Evolutionary conservation across 2,329 filamentous ascomycete genomes (phyloP).

Genomic region (Aspergillus japonicus): DNA sequence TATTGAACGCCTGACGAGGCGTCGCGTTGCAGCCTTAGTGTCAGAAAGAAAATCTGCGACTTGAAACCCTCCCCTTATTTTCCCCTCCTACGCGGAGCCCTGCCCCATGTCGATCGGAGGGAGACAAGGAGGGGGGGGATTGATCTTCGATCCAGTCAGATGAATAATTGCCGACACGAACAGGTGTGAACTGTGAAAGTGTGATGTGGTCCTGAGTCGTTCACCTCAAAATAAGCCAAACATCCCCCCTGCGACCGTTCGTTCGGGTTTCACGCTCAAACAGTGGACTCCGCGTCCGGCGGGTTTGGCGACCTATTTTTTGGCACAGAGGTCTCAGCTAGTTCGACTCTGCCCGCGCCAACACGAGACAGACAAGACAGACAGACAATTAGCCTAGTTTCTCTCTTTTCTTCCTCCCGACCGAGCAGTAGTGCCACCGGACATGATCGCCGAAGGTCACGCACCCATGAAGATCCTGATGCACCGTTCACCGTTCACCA

Average conservation of each 20-base stretch:
- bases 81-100: slow-evolving; percentile 5
- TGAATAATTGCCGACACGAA: neutral
- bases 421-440: neutral
- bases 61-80: neutral
- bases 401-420: neutral
- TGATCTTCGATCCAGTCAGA: slow-evolving; percentile 10
- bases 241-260: neutral
- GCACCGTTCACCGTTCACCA: neutral
- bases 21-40: neutral
- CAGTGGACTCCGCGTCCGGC: slow-evolving; percentile 1
- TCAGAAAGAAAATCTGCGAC: neutral
- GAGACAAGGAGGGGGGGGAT: too few relatives aligned
- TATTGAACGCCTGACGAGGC: slow-evolving; percentile 25
- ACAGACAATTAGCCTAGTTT: too few relatives aligned
- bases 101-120: slow-evolving; percentile 15
- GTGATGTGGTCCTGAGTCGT: neutral
- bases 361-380: neutral
- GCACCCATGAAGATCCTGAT: neutral
- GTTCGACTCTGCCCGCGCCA: neutral
- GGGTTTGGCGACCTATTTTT: neutral
- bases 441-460: neutral
- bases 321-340: neutral
- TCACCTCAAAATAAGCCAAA: neutral
- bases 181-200: neutral
- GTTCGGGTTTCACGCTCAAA: slow-evolving; percentile 15